Base-by-base conservation (phyloP, 805 yeast genomes). In the Dipodascopsis uninucleata region DNA sequence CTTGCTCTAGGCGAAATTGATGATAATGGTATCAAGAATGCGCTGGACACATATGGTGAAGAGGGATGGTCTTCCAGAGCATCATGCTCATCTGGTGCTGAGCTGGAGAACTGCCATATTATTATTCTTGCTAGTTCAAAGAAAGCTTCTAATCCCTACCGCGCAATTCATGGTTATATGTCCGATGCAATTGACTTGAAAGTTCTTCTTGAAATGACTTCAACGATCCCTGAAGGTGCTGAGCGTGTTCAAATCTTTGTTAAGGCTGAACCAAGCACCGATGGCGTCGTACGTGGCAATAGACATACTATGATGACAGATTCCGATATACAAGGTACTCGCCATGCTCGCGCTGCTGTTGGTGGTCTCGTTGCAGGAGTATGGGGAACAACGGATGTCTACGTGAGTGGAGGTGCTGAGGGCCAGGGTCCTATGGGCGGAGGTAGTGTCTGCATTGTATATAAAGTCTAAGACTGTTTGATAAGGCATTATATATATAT, bases 361-460 rank as follows among this genome's bases (percentile, higher is more conserved):
- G 54, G 54, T 17, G 54, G 54, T 2, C 31, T 49, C 8, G 53
- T 49, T 22, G 47, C 54, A 4, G 54, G 54, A 33, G 50, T 49
- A 5, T 49, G 54, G 54, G 54, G 54, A 20, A 32, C 41, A 40
- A 31, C 54, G 5, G 54, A 49, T 34, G 54, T 49, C 12, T 49
- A 49, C 29, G 54, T 49, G 23, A 32, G 41, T 17, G 54, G 54
- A 18, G 54, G 54, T 16, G 54, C 48, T 9, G 54, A 49, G 45
- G 54, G 54, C 18, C 54, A 49, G 29, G 54, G 54, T 12, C 54
- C 54, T 2, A 49, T 49, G 54, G 54, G 54, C 32, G 54, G 54
- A 24, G 54, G 54, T 38, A 49, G 54, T 36, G 54, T 49, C 17
- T 49, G 54, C 25, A 45, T 49, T 16, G 54, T 49, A 18, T 49